These are phyloP conservation scores for Aureobasidium sp. DNA, from an alignment of 2,329 filamentous ascomycete species.

Conservation along the genomic window DNA sequence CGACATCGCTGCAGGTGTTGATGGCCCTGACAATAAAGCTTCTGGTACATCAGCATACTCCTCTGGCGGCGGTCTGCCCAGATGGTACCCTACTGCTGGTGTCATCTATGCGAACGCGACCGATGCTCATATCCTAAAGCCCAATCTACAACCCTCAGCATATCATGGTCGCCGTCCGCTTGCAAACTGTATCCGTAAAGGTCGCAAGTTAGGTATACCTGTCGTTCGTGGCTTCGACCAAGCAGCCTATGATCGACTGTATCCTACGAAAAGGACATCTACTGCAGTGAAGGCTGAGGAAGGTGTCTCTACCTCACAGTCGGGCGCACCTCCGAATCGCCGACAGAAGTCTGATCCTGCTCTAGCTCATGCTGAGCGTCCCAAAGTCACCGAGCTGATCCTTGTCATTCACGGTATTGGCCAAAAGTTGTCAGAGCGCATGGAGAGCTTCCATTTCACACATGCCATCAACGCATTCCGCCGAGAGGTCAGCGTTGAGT, in stretches of 20 bases:
- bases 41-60: constrained; percentile 35
- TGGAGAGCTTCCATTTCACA: constrained; percentile 96
- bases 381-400: constrained; percentile 75
- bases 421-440: constrained; percentile 87
- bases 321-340: constrained; percentile 32
- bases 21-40: constrained; percentile 41
- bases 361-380: constrained; percentile 57
- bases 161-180: constrained; percentile 78
- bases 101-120: constrained; percentile 76
- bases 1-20: constrained; percentile 38
- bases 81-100: constrained; percentile 63
- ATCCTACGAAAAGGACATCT: constrained; percentile 45
- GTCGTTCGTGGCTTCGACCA: constrained; percentile 87
- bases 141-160: constrained; percentile 72
- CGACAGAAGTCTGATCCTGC: constrained; percentile 42
- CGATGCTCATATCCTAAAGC: constrained; percentile 78
- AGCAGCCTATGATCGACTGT: constrained; percentile 63
- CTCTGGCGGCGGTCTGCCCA: constrained; percentile 39
- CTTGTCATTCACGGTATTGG: constrained; percentile 93
- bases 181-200: constrained; percentile 71
- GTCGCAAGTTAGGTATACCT: constrained; percentile 70
- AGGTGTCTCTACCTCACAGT: constrained; percentile 38
- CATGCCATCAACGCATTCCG: constrained; percentile 90
- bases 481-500: constrained; percentile 75
- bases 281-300: constrained; percentile 35